These are phyloP conservation scores for Tricholoma sp. DNA, from an alignment of 768 basidiomycete species.

Conservation along the genomic window DNA sequence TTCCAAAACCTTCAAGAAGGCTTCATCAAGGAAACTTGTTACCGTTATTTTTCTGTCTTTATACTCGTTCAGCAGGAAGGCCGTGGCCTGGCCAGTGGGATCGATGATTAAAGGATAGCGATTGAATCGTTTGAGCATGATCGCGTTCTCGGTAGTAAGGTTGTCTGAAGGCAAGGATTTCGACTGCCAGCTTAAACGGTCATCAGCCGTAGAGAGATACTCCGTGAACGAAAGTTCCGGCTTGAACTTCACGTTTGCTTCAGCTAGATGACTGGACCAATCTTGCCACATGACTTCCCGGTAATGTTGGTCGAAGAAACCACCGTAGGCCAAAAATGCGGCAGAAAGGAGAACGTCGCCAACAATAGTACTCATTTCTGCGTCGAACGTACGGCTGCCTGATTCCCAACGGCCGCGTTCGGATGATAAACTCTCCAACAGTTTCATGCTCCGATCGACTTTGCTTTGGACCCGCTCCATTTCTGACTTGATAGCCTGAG, in stretches of 20 bases:
- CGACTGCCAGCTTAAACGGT: conserved; percentile 92
- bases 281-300: conserved; percentile 96
- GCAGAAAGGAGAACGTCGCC: conserved; percentile 95
- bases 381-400: conserved; percentile 92
- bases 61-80: conserved; percentile 92
- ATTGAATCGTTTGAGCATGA: conserved; percentile 97
- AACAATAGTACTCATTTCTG: conserved; percentile 97
- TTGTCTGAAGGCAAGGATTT: conserved; percentile 95
- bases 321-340: conserved; percentile 94
- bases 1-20: conserved; percentile 97
- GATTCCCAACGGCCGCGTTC: conserved; percentile 93
- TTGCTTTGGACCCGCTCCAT: conserved; percentile 98
- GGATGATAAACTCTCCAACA: conserved; percentile 90
- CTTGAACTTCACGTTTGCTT: conserved; percentile 91
- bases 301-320: conserved; percentile 98
- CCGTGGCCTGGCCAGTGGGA: conserved; percentile 95
- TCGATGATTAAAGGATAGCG: conserved; percentile 98
- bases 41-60: conserved; percentile 95
- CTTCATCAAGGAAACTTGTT: conserved; percentile 97
- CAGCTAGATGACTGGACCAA: conserved; percentile 85
- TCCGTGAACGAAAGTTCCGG: conserved; percentile 89
- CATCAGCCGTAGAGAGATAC: conserved; percentile 95
- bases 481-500: conserved; percentile 93
- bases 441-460: conserved; percentile 94
- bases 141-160: conserved; percentile 97